Conservation (phyloP, 2,329 filamentous ascomycete genomes). For the Neofusicoccum umdonicola region DNA sequence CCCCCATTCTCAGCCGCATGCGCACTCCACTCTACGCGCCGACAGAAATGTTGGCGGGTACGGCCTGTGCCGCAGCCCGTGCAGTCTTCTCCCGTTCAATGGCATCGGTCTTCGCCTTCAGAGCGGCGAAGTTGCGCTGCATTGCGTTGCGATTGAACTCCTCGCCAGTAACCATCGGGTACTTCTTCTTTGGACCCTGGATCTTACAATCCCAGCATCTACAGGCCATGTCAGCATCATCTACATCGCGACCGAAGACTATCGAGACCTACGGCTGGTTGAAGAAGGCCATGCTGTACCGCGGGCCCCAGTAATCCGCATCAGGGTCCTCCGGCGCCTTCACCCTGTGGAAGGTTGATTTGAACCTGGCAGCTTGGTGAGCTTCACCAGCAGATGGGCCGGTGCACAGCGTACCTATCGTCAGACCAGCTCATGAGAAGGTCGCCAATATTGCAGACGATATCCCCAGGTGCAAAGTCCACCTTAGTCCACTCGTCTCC, state of each 20-base stretch:
- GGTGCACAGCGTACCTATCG: slow-evolving; percentile 35
- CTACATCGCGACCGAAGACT: slow-evolving; percentile 21
- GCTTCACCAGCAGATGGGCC: background rate
- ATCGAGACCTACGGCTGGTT: slow-evolving; percentile 51
- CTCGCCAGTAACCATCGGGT: slow-evolving; percentile 58
- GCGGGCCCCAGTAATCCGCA: slow-evolving; percentile 54
- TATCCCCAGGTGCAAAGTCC: slow-evolving; percentile 52
- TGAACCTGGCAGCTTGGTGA: slow-evolving; percentile 49
- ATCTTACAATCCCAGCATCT: slow-evolving; percentile 53
- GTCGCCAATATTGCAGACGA: slow-evolving; percentile 66
- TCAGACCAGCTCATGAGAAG: slow-evolving; percentile 66
- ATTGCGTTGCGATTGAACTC: slow-evolving; percentile 60
- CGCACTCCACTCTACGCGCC: background rate
- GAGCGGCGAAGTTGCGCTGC: slow-evolving; percentile 54
- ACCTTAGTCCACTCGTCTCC: slow-evolving; percentile 64
- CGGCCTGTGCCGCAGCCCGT: background rate
- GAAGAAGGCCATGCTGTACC: slow-evolving; percentile 66
- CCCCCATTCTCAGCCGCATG: too few species aligned
- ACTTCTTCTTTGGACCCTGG: slow-evolving; percentile 62
- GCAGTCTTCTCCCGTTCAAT: background rate
- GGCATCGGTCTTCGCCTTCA: slow-evolving; percentile 44
- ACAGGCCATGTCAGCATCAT: background rate
- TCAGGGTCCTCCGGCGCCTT: slow-evolving; percentile 57
- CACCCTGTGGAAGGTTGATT: slow-evolving; percentile 64
- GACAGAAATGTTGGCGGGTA: background rate